A percentile compares a stretch with the other conserved stretches of the same genome.
phyloP scores from a whole-genome alignment of 208 protist genomes.

The Porcisia hertigi region DNA sequence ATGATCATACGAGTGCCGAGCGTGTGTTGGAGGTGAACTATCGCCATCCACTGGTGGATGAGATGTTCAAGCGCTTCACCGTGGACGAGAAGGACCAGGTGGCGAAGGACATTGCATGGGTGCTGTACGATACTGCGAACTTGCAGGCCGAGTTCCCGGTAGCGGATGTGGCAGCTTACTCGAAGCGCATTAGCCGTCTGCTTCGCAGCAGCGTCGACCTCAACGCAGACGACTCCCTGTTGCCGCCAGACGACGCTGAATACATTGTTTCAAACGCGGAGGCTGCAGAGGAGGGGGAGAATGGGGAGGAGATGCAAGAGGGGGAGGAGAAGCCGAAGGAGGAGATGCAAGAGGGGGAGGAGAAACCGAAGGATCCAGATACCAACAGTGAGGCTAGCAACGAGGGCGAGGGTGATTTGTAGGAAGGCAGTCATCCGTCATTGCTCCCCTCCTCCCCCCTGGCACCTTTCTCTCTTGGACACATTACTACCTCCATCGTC shows the following conservation, averaged over 20 bases:
- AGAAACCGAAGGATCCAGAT: neutral
- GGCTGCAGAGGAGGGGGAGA: neutral
- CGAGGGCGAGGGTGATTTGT: slow-evolving; percentile 41
- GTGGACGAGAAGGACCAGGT: slow-evolving; percentile 84
- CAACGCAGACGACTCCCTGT: slow-evolving; percentile 56
- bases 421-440: neutral
- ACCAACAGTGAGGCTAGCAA: slow-evolving; percentile 17
- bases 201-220: slow-evolving; percentile 88
- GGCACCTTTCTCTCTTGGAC: neutral
- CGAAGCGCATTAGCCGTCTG: slow-evolving; percentile 87
- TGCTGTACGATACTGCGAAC: slow-evolving; percentile 96
- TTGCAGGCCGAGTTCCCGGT: slow-evolving; percentile 95
- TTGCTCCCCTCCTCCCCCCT: neutral
- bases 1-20: slow-evolving; percentile 53
- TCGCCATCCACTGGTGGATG: slow-evolving; percentile 95
- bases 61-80: slow-evolving; percentile 89
- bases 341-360: no score
- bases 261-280: slow-evolving; percentile 50
- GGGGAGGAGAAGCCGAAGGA: no score
- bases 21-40: slow-evolving; percentile 99
- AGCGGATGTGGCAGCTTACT: slow-evolving; percentile 72
- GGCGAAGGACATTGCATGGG: slow-evolving; percentile 88
- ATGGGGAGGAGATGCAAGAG: no score
- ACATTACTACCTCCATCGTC: neutral
- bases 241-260: slow-evolving; percentile 78